phyloP scores from a whole-genome alignment of 2,329 filamentous ascomycete genomes.

The Penicillium sp. region DNA sequence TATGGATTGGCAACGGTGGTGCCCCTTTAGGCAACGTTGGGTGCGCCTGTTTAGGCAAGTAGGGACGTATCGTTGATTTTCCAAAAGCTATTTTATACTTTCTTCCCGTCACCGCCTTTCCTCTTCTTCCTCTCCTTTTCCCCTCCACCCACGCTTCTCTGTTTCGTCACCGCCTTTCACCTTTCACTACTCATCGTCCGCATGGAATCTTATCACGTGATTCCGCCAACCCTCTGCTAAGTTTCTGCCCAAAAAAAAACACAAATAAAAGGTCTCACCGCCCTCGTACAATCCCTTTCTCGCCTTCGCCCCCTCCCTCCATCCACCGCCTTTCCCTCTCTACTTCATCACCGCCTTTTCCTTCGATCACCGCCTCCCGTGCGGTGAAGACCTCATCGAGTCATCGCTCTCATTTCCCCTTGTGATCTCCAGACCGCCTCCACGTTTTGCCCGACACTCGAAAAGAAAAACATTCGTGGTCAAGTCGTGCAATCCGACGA shows the following conservation, averaged over 20 bases:
- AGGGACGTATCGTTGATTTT: too few species aligned
- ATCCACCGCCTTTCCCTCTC: slow-evolving; percentile 1
- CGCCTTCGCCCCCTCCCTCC: neutral
- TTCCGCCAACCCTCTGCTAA: too few species aligned
- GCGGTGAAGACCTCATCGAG: slow-evolving; percentile 34
- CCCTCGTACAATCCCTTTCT: neutral
- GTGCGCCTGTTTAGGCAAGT: too few species aligned
- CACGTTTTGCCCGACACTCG: slow-evolving; percentile 40
- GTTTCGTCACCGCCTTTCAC: neutral
- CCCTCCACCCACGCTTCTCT: neutral
- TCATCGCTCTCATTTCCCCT: slow-evolving; percentile 27
- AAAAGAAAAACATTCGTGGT: slow-evolving; percentile 5
- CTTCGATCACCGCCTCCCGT: slow-evolving; percentile 42
- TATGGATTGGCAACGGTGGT: too few species aligned
- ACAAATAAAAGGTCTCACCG: neutral
- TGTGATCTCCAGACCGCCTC: slow-evolving; percentile 37
- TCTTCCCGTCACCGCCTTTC: neutral
- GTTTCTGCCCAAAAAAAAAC: neutral
- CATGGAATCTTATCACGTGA: too few species aligned
- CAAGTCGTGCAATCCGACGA: neutral
- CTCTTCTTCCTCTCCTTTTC: neutral
- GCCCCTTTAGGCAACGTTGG: too few species aligned
- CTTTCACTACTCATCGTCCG: too few species aligned
- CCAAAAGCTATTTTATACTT: too few species aligned
- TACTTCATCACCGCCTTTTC: slow-evolving; percentile 27